phyloP scores from a whole-genome alignment of 2,329 filamentous ascomycete genomes.

The Neobulgaria alba region DNA sequence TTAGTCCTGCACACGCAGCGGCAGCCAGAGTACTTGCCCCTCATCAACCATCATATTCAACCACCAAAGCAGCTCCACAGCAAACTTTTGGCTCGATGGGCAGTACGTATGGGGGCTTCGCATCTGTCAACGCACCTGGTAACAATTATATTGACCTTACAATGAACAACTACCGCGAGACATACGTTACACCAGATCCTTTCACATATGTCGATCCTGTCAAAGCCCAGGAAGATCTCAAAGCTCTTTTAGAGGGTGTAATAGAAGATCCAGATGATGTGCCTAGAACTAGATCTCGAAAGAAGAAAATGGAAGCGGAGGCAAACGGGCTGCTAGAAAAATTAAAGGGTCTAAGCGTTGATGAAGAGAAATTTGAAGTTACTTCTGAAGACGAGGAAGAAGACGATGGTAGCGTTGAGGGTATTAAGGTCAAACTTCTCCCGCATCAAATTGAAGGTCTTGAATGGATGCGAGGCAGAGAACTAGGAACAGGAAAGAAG shows the following conservation, averaged over 20 bases:
- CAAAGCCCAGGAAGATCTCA: conserved; percentile 68
- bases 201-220: conserved; percentile 44
- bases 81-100: conserved; percentile 27
- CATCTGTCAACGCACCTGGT: conserved; percentile 16
- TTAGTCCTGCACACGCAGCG: conserved; percentile 8
- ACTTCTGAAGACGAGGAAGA: conserved; percentile 38
- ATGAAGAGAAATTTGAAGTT: conserved; percentile 29
- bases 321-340: conserved; percentile 26
- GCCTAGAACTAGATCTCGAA: conserved; percentile 31
- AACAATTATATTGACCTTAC: conserved; percentile 28
- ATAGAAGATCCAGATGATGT: conserved; percentile 58
- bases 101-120: conserved; percentile 22
- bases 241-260: conserved; percentile 72
- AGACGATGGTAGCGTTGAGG: conserved; percentile 61
- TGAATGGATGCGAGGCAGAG: conserved; percentile 89
- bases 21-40: conserved; percentile 20
- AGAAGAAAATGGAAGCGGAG: conserved; percentile 30
- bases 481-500: conserved; percentile 76
- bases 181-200: conserved; percentile 16
- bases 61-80: conserved; percentile 21
- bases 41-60: conserved; percentile 19
- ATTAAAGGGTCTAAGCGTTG: conserved; percentile 36
- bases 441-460: conserved; percentile 94
- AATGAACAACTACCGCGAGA: conserved; percentile 17
- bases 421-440: conserved; percentile 77